Evolutionary conservation across 148 eudicot genomes (phyloP).

Genomic region (Cornus controversa): DNA sequence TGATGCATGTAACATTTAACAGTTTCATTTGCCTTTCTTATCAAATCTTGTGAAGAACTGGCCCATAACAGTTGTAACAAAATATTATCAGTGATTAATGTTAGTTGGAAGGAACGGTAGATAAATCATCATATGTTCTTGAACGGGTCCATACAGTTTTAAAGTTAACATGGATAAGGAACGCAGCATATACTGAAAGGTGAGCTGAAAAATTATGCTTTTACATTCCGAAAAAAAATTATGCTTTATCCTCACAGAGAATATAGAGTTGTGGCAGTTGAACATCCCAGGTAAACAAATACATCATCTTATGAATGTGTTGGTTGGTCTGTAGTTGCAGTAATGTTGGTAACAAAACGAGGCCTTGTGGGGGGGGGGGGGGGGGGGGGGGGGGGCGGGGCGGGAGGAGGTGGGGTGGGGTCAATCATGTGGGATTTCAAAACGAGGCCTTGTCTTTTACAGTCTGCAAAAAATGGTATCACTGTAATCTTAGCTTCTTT

Average conservation of each 20-base stretch:
- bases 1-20: too few species aligned
- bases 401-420: not conserved
- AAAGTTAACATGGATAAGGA: conserved; percentile 91
- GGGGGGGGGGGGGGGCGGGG: too few species aligned
- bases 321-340: not conserved
- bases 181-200: conserved; percentile 71
- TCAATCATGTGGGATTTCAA: too few species aligned
- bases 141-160: conserved; percentile 51
- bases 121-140: conserved; percentile 39
- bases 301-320: not conserved
- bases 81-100: not conserved
- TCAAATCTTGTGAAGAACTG: too few species aligned
- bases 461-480: too few species aligned
- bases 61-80: too few species aligned
- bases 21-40: too few species aligned
- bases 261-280: not conserved
- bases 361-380: too few species aligned
- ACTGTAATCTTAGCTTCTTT: too few species aligned
- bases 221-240: too few species aligned
- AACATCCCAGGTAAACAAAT: not conserved
- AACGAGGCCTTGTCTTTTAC: too few species aligned
- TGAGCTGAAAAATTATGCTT: conserved; percentile 26
- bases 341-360: not conserved
- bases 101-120: conserved; percentile 8
- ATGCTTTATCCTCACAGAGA: not conserved